Evolutionary conservation across 2,329 filamentous ascomycete genomes (phyloP).

Genomic region (Kalaharituber pfeilii): DNA sequence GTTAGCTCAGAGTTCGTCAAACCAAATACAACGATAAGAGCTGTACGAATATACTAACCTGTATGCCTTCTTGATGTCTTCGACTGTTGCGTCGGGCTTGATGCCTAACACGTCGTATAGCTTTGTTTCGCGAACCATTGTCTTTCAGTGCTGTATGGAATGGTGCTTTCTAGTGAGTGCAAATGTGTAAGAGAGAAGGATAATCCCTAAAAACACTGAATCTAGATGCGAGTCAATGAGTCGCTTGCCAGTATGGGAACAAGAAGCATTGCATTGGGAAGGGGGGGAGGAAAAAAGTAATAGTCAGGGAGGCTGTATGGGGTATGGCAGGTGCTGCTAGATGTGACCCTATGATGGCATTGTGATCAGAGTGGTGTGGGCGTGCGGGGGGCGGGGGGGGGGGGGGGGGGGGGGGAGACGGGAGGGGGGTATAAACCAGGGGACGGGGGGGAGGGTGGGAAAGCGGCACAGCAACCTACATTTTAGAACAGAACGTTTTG

Average conservation of each 20-base stretch:
- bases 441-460: too few species aligned
- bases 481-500: too few species aligned
- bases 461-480: too few species aligned
- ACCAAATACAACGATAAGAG: slow-evolving; percentile 8
- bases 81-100: slow-evolving; percentile 63
- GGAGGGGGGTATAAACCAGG: neutral
- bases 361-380: neutral
- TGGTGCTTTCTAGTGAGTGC: neutral
- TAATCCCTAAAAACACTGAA: too few species aligned
- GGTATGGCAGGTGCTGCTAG: neutral
- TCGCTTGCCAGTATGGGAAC: too few species aligned
- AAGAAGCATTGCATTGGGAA: too few species aligned
- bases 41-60: slow-evolving; percentile 37
- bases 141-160: slow-evolving; percentile 22
- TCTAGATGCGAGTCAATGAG: too few species aligned
- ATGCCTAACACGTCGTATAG: slow-evolving; percentile 76
- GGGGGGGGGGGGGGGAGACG: neutral
- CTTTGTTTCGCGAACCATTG: slow-evolving; percentile 87
- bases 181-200: neutral
- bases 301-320: neutral
- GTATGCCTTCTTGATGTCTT: slow-evolving; percentile 96
- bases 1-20: neutral
- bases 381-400: neutral
- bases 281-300: too few species aligned
- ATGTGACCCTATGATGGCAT: neutral